These are phyloP conservation scores for Aspergillus sp. DNA, from an alignment of 2,329 filamentous ascomycete species.

Conservation along the genomic window DNA sequence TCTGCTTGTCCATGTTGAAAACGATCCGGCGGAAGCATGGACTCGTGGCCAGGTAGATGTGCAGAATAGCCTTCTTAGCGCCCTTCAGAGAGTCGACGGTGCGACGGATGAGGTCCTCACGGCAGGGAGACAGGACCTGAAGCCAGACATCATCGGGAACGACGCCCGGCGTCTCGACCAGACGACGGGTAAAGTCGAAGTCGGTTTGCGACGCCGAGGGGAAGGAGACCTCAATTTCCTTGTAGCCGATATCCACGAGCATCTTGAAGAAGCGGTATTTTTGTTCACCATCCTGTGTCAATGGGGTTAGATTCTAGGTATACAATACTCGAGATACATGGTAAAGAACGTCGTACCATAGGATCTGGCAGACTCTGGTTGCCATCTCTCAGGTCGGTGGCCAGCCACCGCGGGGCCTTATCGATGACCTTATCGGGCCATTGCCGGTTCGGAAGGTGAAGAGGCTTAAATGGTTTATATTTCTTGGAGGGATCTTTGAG, in stretches of 20 bases:
- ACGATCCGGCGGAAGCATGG: conserved; percentile 92
- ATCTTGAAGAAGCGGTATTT: conserved; percentile 96
- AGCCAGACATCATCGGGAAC: conserved; percentile 88
- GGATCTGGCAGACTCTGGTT: conserved; percentile 92
- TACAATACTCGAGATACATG: background rate
- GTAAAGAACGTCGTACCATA: conserved; percentile 62
- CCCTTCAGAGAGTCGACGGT: conserved; percentile 88
- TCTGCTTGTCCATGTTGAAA: conserved; percentile 80
- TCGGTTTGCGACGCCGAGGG: conserved; percentile 92
- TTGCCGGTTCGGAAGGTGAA: conserved; percentile 53
- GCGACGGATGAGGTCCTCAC: conserved; percentile 82
- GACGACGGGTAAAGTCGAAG: conserved; percentile 86
- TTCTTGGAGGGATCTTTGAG: conserved; percentile 50
- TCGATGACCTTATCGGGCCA: conserved; percentile 81
- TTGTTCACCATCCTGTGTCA: conserved; percentile 76
- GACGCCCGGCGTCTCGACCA: conserved; percentile 79
- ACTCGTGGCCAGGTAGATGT: conserved; percentile 94
- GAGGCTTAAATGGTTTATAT: conserved; percentile 46
- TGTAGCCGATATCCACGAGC: conserved; percentile 88
- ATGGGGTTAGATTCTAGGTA: background rate
- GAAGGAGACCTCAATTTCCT: conserved; percentile 96
- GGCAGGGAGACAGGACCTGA: conserved; percentile 88
- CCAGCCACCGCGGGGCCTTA: conserved; percentile 86
- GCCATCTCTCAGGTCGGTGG: conserved; percentile 83
- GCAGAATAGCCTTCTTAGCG: conserved; percentile 88